phyloP scores from a whole-genome alignment of 148 eudicot species.

The Pouteria glomerata region DNA sequence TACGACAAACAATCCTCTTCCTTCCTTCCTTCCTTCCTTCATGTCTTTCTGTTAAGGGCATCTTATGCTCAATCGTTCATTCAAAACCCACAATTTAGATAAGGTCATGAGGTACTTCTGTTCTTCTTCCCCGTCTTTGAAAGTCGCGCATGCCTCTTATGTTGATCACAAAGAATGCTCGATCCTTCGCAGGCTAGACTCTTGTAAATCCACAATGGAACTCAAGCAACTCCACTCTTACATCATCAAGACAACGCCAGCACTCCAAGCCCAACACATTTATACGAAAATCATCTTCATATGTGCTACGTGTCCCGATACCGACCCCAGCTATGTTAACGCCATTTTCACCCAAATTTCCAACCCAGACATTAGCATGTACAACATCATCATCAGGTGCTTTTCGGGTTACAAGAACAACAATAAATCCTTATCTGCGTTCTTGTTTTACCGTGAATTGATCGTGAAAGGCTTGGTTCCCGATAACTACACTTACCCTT shows the following conservation, averaged over 20 bases:
- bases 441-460: conserved; percentile 16
- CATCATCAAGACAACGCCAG: conserved; percentile 18
- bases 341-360: conserved; percentile 16
- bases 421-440: not conserved
- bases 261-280: conserved; percentile 17
- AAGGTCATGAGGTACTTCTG: conserved; percentile 1
- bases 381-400: conserved; percentile 17
- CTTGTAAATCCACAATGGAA: conserved; percentile 22
- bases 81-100: not conserved
- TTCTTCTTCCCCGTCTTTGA: not conserved
- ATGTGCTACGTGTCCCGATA: not conserved
- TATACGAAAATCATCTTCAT: conserved; percentile 14
- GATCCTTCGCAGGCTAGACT: conserved; percentile 9
- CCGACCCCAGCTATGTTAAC: conserved; percentile 19
- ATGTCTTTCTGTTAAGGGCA: not conserved
- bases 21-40: not conserved
- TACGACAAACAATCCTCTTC: too few species aligned
- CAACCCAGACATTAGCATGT: conserved; percentile 9
- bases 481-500: conserved; percentile 21
- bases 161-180: not conserved
- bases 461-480: not conserved
- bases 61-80: conserved; percentile 1
- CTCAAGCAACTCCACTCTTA: conserved; percentile 28
- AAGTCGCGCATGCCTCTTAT: not conserved
- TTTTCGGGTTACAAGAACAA: conserved; percentile 13